Evolutionary conservation across 257 asterid species (phyloP), one percentile per base, ranked within the genome.

Genomic region (Knoxia roxburghii): DNA sequence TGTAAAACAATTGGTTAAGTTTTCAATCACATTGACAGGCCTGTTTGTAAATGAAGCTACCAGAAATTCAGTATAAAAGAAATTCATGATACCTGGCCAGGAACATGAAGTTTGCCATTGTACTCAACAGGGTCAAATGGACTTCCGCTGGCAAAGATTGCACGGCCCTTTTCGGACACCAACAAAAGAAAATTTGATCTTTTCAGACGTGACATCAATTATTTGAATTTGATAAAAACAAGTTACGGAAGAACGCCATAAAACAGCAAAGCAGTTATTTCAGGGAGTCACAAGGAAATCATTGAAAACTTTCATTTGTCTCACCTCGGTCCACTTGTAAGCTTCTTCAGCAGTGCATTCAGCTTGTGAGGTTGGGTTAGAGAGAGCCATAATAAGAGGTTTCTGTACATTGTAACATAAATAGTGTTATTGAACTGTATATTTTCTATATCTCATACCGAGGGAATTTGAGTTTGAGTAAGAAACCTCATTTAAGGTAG

Each of bases 291-390:
- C 24, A 2, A 51, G 46, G 52, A 23, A 46, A 9, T 64, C 30
- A 52, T 10, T 57, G 49, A 39, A 50, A 60, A 27, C 5, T 52
- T 40, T 13, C 7, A 2, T 27, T 35, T 33, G n/a, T 41, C 79
- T 70, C 70, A 90, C 98, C 91, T 93, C 81, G 30, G 88, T 85
- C 97, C 99, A 94, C 17, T 82, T 72, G 69, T 90, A 94, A 60
- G 99, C 99, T 70, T 94, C 93, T 82, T 88, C 95, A 46, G 99
- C 97, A 46, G 99, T 88, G 86, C 99, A 94, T 86, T 94, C 99
- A n/a, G 99, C 54, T 81, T 94, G 97, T 68, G 95, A 78, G 45
- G 99, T 94, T 30, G 99, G 99, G 66, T 94, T 94, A 14, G 99
- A 90, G 53, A 94, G 95, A 43, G 99, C 97, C 96, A 94, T 79